Evolutionary conservation across 805 yeast genomes (phyloP).

Genomic region (Vanderwaltozyma tropicalis): DNA sequence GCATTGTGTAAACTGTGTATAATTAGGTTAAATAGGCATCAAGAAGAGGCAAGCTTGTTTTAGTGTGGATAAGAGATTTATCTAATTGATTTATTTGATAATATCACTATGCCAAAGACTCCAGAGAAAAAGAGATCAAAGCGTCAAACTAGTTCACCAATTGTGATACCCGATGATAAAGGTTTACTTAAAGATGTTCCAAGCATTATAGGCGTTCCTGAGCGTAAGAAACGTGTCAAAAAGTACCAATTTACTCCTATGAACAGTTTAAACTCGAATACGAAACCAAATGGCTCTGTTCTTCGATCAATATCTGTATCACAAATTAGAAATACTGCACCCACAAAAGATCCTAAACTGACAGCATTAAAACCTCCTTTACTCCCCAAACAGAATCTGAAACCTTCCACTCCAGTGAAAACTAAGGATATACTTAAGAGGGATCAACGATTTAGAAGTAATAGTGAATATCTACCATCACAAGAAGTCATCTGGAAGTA

Average conservation of each 20-base stretch:
- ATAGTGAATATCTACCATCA: constrained; percentile 7
- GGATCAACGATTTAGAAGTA: not conserved
- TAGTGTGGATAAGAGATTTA: too few species aligned
- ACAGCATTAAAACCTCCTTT: constrained; percentile 2
- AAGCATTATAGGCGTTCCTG: constrained; percentile 3
- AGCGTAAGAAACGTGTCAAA: constrained; percentile 8
- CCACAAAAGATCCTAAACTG: not conserved
- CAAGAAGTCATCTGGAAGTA: constrained; percentile 28
- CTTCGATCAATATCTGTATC: constrained; percentile 24
- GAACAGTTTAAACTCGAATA: constrained; percentile 10
- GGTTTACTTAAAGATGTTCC: too few species aligned
- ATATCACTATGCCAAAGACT: constrained; percentile 2
- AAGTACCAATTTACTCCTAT: constrained; percentile 24
- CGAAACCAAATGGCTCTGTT: constrained; percentile 7
- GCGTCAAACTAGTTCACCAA: constrained; percentile 2
- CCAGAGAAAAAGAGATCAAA: constrained; percentile 1
- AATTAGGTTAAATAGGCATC: too few species aligned
- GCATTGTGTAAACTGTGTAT: too few species aligned
- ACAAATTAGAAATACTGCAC: constrained; percentile 19
- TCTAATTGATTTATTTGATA: too few species aligned
- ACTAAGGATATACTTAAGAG: not conserved
- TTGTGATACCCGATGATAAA: not conserved
- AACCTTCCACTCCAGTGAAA: constrained; percentile 1
- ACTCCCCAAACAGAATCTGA: not conserved
- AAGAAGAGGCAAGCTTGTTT: too few species aligned